A percentile compares a stretch with the other conserved stretches of the same genome.
Evolutionary conservation across 257 asterid species (phyloP).

Genomic region (Gentiana straminea): DNA sequence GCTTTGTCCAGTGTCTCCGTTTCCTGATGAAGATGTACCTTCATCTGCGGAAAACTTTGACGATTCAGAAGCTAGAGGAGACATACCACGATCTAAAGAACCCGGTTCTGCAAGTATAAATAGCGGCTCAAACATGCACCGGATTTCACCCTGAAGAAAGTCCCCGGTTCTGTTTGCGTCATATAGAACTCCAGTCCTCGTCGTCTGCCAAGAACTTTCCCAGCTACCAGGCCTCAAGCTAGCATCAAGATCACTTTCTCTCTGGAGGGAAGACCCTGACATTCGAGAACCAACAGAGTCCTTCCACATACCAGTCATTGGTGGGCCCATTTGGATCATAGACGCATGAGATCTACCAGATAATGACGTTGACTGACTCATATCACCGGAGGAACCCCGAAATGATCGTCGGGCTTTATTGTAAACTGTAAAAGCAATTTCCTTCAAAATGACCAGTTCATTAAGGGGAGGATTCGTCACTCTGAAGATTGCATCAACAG

Average conservation of each 20-base stretch:
- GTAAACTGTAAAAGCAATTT: slow-evolving; percentile 92
- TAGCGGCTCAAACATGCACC: slow-evolving; percentile 91
- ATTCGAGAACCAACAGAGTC: slow-evolving; percentile 72
- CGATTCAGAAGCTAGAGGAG: slow-evolving; percentile 42
- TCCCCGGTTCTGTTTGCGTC: slow-evolving; percentile 70
- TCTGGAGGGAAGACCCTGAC: slow-evolving; percentile 58
- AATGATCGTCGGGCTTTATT: slow-evolving; percentile 83
- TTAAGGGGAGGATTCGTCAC: slow-evolving; percentile 78
- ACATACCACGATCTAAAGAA: slow-evolving; percentile 72
- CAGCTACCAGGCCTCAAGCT: slow-evolving; percentile 77
- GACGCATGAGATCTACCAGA: slow-evolving; percentile 66
- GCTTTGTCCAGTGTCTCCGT: slow-evolving; percentile 63
- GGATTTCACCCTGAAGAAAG: slow-evolving; percentile 53
- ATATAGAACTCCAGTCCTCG: slow-evolving; percentile 57
- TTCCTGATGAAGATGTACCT: slow-evolving; percentile 53
- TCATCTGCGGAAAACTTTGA: slow-evolving; percentile 67
- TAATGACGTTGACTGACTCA: slow-evolving; percentile 34
- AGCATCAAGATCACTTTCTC: slow-evolving; percentile 85
- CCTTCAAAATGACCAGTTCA: slow-evolving; percentile 82
- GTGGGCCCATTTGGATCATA: slow-evolving; percentile 66
- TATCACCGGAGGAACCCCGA: slow-evolving; percentile 62
- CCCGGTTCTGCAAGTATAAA: slow-evolving; percentile 94
- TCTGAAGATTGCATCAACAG: slow-evolving; percentile 93
- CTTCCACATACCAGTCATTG: slow-evolving; percentile 89
- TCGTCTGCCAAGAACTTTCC: slow-evolving; percentile 93